These are phyloP conservation scores for Vigna angularis DNA, from an alignment of 306 rosid species.

Conservation along the genomic window DNA sequence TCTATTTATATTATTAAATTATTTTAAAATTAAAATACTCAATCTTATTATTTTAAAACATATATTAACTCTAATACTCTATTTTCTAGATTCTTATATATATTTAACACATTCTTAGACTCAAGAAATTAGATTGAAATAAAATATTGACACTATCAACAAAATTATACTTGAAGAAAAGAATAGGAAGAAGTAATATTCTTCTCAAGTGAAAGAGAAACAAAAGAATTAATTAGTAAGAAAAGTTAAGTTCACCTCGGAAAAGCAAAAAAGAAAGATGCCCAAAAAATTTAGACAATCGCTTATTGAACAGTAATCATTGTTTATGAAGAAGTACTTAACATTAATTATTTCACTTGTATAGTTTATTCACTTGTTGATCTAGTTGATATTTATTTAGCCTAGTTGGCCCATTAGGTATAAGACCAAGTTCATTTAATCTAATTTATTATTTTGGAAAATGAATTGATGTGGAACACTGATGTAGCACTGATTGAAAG, in stretches of 20 bases:
- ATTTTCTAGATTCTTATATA: too few relatives aligned
- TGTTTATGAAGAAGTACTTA: neutral
- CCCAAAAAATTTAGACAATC: neutral
- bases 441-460: neutral
- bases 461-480: neutral
- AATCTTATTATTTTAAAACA: too few relatives aligned
- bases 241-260: neutral
- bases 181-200: constrained; percentile 1
- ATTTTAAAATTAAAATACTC: too few relatives aligned
- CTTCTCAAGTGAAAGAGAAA: neutral
- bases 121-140: neutral
- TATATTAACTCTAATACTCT: too few relatives aligned
- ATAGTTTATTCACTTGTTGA: constrained; percentile 33
- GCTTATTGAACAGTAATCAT: constrained; percentile 16
- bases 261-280: neutral
- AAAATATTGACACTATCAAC: too few relatives aligned
- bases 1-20: too few relatives aligned
- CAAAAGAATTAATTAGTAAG: neutral
- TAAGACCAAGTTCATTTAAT: constrained; percentile 5
- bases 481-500: neutral
- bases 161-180: neutral
- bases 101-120: too few relatives aligned
- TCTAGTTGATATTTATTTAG: constrained; percentile 39
- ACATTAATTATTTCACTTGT: neutral
- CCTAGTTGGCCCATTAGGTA: neutral